Evolutionary conservation across 257 asterid genomes (phyloP).

Genomic region (Plantago elongata): DNA sequence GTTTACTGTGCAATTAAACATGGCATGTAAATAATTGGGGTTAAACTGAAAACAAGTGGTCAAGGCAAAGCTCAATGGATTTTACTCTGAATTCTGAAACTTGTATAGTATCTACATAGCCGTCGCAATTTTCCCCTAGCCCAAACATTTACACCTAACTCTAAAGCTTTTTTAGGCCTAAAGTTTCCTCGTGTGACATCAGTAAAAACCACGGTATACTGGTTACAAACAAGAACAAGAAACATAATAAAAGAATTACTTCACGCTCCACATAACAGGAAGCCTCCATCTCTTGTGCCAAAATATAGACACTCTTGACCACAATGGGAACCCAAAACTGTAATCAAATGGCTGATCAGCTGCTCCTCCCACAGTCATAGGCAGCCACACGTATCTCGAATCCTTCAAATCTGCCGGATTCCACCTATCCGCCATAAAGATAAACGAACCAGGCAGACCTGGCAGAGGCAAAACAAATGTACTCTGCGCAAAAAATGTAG

Average conservation of each 20-base stretch:
- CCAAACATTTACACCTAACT: too few species aligned
- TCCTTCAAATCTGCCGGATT: slow-evolving; percentile 85
- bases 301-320: slow-evolving; percentile 85
- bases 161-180: too few species aligned
- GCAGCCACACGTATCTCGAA: slow-evolving; percentile 92
- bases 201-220: too few species aligned
- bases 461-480: slow-evolving; percentile 78
- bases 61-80: too few species aligned
- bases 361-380: slow-evolving; percentile 67
- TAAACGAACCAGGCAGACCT: slow-evolving; percentile 50
- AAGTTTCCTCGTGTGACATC: too few species aligned
- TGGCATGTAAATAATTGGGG: too few species aligned
- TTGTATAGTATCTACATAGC: too few species aligned
- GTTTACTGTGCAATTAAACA: too few species aligned
- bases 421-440: slow-evolving; percentile 98
- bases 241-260: neutral
- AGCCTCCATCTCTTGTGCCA: slow-evolving; percentile 98
- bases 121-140: too few species aligned
- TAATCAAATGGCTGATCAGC: slow-evolving; percentile 80
- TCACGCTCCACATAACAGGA: slow-evolving; percentile 46
- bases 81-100: too few species aligned
- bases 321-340: slow-evolving; percentile 79
- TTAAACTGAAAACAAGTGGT: too few species aligned
- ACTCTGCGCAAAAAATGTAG: slow-evolving; percentile 86
- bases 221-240: too few species aligned